Conservation (phyloP, 2,329 filamentous ascomycete species). For the Akanthomyces dipterigenus region DNA sequence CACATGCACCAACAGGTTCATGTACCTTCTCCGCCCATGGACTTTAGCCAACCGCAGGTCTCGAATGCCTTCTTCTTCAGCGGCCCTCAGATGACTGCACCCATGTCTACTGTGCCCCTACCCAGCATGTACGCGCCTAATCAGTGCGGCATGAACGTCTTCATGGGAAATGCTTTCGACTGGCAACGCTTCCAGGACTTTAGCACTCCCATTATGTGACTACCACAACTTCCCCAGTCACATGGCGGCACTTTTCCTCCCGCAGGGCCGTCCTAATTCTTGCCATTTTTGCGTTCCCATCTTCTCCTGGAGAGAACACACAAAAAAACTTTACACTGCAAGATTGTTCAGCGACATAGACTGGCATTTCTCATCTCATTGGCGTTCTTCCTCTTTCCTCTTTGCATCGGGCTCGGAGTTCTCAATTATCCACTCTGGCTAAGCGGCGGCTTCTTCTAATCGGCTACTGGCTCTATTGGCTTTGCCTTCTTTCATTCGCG, state of each 20-base stretch:
- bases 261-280: constrained; percentile 40
- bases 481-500: constrained; percentile 18
- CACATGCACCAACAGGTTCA: constrained; percentile 61
- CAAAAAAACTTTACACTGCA: constrained; percentile 20
- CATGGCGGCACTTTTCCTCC: constrained; percentile 35
- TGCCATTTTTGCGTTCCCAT: constrained; percentile 16
- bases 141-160: constrained; percentile 74
- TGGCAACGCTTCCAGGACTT: constrained; percentile 86
- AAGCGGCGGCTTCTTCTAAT: constrained; percentile 16
- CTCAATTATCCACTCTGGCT: constrained; percentile 29
- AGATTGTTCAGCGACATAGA: constrained; percentile 29
- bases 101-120: constrained; percentile 70
- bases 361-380: constrained; percentile 26
- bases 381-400: constrained; percentile 25
- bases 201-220: constrained; percentile 73
- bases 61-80: constrained; percentile 73
- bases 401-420: constrained; percentile 38
- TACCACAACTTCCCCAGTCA: constrained; percentile 40
- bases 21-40: constrained; percentile 70
- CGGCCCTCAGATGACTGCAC: constrained; percentile 65
- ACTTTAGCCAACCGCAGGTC: constrained; percentile 67
- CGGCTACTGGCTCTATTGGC: constrained; percentile 26
- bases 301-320: constrained; percentile 23
- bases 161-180: constrained; percentile 64
- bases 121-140: constrained; percentile 74